phyloP scores from a whole-genome alignment of 2,329 filamentous ascomycete species.

The Thielaviopsis punctulata region DNA sequence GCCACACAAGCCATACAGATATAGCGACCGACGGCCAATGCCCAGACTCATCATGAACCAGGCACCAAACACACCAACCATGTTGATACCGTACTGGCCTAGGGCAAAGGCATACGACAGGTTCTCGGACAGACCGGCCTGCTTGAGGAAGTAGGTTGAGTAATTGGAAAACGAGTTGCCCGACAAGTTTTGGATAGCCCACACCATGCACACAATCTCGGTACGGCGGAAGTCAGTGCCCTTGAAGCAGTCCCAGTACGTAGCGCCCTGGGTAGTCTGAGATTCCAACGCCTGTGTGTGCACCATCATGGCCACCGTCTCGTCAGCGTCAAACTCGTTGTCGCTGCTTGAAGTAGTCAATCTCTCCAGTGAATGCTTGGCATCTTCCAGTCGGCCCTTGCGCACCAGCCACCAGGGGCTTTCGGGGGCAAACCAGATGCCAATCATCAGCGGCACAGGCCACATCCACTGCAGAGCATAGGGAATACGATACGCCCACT shows the following conservation, averaged over 20 bases:
- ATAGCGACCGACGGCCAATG: conserved; percentile 58
- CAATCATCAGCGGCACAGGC: conserved; percentile 49
- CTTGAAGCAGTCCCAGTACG: conserved; percentile 70
- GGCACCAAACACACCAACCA: conserved; percentile 63
- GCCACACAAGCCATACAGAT: conserved; percentile 56
- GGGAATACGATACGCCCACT: conserved; percentile 54
- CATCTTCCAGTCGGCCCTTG: conserved; percentile 44
- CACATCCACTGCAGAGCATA: conserved; percentile 66
- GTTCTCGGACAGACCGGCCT: conserved; percentile 35
- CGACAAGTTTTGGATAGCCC: conserved; percentile 46
- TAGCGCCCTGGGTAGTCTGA: conserved; percentile 54
- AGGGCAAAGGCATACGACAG: conserved; percentile 43
- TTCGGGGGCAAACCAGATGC: conserved; percentile 51
- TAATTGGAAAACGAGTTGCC: conserved; percentile 50
- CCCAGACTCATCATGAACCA: conserved; percentile 66
- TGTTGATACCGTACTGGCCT: conserved; percentile 53
- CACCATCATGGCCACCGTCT: conserved; percentile 83
- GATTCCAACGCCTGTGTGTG: conserved; percentile 72
- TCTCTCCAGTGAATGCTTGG: conserved; percentile 47
- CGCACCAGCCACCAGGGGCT: conserved; percentile 65
- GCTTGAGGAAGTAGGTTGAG: conserved; percentile 44
- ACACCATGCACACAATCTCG: conserved; percentile 47
- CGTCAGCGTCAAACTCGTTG: conserved; percentile 61
- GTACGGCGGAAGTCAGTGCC: conserved; percentile 64
- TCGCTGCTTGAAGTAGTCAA: conserved; percentile 46